Percentiles rank a stretch among this genome's conserved stretches.
phyloP scores from a whole-genome alignment of 352 stramenopile species.

The Plasmopara muralis region DNA sequence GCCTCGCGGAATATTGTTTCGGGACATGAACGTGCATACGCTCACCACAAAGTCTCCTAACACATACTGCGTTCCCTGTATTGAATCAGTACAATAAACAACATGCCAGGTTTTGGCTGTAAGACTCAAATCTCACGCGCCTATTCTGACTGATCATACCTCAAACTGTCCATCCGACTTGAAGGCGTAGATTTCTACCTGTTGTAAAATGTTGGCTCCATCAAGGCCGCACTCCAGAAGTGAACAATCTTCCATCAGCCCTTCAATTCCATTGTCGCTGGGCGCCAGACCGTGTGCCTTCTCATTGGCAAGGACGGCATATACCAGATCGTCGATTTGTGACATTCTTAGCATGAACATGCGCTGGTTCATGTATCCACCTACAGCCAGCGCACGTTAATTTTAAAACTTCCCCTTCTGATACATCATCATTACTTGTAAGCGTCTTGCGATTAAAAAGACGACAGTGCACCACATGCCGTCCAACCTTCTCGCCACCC shows the following conservation, averaged over 20 bases:
- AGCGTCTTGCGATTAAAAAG: conserved; percentile 82
- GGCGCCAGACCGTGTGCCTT: conserved; percentile 41
- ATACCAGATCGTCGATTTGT: conserved; percentile 82
- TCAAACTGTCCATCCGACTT: conserved; percentile 86
- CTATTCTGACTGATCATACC: conserved; percentile 17
- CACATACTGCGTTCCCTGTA: conserved; percentile 68
- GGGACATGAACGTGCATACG: conserved; percentile 84
- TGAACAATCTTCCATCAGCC: conserved; percentile 62
- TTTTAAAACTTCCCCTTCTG: not conserved
- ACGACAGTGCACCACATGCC: conserved; percentile 81
- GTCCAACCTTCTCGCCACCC: conserved; percentile 68
- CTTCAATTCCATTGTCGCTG: conserved; percentile 74
- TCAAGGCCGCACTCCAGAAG: conserved; percentile 81
- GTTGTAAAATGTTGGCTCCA: conserved; percentile 79
- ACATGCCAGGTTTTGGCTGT: not conserved
- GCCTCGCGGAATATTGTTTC: conserved; percentile 70
- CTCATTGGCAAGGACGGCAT: conserved; percentile 79
- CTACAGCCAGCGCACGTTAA: conserved; percentile 16
- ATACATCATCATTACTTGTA: conserved; percentile 28
- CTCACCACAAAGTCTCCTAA: conserved; percentile 81
- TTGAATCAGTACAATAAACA: not conserved
- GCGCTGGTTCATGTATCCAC: conserved; percentile 79
- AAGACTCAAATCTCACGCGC: not conserved
- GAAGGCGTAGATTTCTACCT: conserved; percentile 86
- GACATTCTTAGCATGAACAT: conserved; percentile 89